These are phyloP conservation scores for Mucor ambiguus DNA, from an alignment of 371 early-diverging fungal genomes.

Conservation along the genomic window DNA sequence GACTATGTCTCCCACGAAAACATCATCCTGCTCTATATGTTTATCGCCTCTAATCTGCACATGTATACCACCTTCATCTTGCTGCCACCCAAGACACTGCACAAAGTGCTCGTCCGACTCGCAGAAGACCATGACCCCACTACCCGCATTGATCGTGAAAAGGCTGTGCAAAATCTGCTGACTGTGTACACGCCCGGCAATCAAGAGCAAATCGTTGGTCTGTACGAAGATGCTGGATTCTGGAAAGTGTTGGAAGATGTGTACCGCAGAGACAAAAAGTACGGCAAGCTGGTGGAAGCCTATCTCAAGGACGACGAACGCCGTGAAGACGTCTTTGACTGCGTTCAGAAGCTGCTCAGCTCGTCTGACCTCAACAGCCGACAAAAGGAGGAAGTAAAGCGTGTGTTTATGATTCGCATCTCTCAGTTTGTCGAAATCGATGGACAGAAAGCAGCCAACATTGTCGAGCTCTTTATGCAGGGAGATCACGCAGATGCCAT, in stretches of 20 bases:
- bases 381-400: slow-evolving; percentile 61
- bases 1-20: slow-evolving; percentile 39
- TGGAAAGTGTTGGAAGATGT: slow-evolving; percentile 75
- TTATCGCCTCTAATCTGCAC: slow-evolving; percentile 68
- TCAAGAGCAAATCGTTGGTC: slow-evolving; percentile 53
- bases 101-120: slow-evolving; percentile 64
- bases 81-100: slow-evolving; percentile 59
- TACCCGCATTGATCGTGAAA: slow-evolving; percentile 67
- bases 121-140: slow-evolving; percentile 52
- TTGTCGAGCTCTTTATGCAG: slow-evolving; percentile 64
- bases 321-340: slow-evolving; percentile 58
- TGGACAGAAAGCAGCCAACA: slow-evolving; percentile 61
- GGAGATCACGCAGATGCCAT: slow-evolving; percentile 65
- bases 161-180: slow-evolving; percentile 67
- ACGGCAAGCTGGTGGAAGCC: slow-evolving; percentile 67
- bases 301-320: slow-evolving; percentile 71
- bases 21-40: slow-evolving; percentile 64
- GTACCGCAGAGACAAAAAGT: slow-evolving; percentile 63
- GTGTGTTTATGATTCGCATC: slow-evolving; percentile 64
- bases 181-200: slow-evolving; percentile 64
- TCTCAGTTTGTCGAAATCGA: slow-evolving; percentile 72
- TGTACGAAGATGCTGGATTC: slow-evolving; percentile 71
- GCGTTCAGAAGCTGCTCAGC: slow-evolving; percentile 57
- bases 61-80: slow-evolving; percentile 66
- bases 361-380: slow-evolving; percentile 51